Conservation (phyloP, 495 filamentous ascomycete genomes). For the Neurospora tetrasperma region DNA sequence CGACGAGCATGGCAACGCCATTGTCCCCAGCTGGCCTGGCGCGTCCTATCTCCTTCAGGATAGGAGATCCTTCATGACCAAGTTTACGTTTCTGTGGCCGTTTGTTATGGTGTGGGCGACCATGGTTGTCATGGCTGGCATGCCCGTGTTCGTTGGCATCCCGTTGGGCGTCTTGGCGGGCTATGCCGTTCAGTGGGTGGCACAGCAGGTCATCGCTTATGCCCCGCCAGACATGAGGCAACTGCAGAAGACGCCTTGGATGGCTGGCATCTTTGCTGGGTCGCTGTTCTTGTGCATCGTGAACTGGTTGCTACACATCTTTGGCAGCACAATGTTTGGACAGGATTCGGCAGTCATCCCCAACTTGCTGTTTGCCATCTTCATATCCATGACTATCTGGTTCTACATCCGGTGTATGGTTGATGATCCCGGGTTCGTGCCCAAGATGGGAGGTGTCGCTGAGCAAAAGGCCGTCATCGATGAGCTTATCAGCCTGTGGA, state of each 20-base stretch:
- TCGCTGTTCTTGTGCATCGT: conserved; percentile 75
- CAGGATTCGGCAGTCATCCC: conserved; percentile 47
- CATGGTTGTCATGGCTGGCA: conserved; percentile 59
- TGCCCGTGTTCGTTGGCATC: conserved; percentile 64
- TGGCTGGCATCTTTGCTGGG: conserved; percentile 86
- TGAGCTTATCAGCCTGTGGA: conserved; percentile 70
- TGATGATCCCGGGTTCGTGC: conserved; percentile 88
- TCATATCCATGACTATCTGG: conserved; percentile 58
- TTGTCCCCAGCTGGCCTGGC: conserved; percentile 47
- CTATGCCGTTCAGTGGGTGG: conserved; percentile 69
- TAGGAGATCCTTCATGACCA: conserved; percentile 61
- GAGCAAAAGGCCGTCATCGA: conserved; percentile 83
- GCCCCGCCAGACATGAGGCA: conserved; percentile 78
- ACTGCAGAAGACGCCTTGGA: conserved; percentile 82
- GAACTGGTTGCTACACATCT: conserved; percentile 60
- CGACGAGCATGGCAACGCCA: conserved; percentile 63
- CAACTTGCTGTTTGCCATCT: conserved; percentile 62
- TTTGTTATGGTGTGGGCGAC: conserved; percentile 61
- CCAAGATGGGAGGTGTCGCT: conserved; percentile 76
- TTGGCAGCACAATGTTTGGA: conserved; percentile 49
- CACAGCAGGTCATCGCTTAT: conserved; percentile 64
- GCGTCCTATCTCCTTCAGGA: conserved; percentile 54
- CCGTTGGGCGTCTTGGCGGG: conserved; percentile 55
- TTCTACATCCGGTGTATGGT: conserved; percentile 82
- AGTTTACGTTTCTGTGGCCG: conserved; percentile 88